These are phyloP conservation scores for Pseudoscleropodium purum DNA, from an alignment of 225 moss, liverwort and hornwort species.

Conservation along the genomic window DNA sequence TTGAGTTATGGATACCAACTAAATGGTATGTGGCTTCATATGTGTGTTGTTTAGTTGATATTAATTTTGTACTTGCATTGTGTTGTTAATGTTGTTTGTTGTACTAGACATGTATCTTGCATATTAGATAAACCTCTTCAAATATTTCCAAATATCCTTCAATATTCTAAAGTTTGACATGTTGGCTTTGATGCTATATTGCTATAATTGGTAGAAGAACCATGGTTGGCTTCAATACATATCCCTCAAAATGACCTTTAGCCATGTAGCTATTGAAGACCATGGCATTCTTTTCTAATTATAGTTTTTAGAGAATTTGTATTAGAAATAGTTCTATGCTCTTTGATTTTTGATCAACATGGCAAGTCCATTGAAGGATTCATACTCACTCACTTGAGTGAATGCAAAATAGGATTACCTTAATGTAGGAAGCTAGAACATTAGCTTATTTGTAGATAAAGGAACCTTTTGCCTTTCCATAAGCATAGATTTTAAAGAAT, in stretches of 20 bases:
- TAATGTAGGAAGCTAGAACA: too few relatives aligned
- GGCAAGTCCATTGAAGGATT: too few relatives aligned
- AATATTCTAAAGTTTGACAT: background rate
- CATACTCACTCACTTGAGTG: too few relatives aligned
- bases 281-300: accelerated
- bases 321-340: accelerated
- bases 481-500: background rate
- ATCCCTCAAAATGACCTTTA: background rate
- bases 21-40: background rate
- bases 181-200: too few relatives aligned
- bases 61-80: background rate
- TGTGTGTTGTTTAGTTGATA: background rate
- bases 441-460: too few relatives aligned
- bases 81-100: background rate
- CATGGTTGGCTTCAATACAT: background rate
- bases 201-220: background rate
- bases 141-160: background rate
- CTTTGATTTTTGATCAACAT: too few relatives aligned
- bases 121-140: background rate
- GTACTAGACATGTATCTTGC: accelerated
- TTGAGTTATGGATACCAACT: background rate
- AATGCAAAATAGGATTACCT: too few relatives aligned
- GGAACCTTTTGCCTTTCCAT: too few relatives aligned
- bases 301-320: background rate
- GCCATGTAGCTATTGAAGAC: background rate